A percentile compares a stretch with the other conserved stretches of the same genome.
Conservation (phyloP, 768 basidiomycete species). For the Boletus tylopilopsis region DNA sequence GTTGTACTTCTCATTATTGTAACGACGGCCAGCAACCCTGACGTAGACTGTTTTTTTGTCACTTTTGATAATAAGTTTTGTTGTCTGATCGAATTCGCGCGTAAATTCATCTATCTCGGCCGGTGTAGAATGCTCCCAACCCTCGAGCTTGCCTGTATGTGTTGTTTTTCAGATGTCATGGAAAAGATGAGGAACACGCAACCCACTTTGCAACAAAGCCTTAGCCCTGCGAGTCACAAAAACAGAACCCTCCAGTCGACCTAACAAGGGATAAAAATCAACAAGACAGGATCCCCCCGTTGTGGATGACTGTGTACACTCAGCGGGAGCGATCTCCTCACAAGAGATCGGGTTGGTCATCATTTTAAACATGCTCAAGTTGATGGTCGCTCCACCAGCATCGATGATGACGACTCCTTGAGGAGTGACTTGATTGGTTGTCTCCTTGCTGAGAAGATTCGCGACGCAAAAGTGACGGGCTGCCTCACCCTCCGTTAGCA, state of each 20-base stretch:
- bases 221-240: neutral
- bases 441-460: neutral
- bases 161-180: too few species aligned
- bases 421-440: neutral
- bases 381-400: neutral
- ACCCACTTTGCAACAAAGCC: neutral
- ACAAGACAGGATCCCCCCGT: too few species aligned
- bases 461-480: neutral
- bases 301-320: neutral
- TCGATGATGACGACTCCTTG: neutral
- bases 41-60: slow-evolving; percentile 7
- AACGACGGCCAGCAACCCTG: slow-evolving; percentile 4
- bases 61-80: neutral
- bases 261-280: too few species aligned
- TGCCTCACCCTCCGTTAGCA: slow-evolving; percentile 1
- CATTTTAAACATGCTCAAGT: neutral
- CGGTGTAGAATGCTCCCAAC: too few species aligned
- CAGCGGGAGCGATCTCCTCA: neutral
- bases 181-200: too few species aligned
- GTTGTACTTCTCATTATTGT: neutral
- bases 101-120: too few species aligned
- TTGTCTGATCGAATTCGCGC: too few species aligned
- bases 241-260: neutral
- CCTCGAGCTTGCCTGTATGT: too few species aligned
- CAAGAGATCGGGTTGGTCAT: neutral